These are phyloP conservation scores for Endotrypanum monterogeii DNA, from an alignment of 208 protist species.

Conservation along the genomic window DNA sequence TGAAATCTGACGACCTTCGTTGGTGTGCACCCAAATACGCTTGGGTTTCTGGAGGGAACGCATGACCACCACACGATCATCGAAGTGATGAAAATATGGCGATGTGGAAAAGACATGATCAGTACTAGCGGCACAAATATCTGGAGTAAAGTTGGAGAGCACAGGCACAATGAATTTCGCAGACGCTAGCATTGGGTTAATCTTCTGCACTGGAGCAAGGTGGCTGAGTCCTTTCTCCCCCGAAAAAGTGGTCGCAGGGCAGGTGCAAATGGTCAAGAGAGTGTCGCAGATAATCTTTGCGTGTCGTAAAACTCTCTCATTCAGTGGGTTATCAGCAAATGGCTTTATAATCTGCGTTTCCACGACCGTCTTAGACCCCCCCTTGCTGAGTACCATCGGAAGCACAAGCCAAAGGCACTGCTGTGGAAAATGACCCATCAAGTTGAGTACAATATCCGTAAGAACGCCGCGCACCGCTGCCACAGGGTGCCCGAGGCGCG, in stretches of 20 bases:
- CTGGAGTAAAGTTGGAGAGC: slow-evolving; percentile 72
- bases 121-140: slow-evolving; percentile 30
- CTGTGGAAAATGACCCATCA: slow-evolving; percentile 82
- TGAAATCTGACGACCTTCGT: slow-evolving; percentile 63
- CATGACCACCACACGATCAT: slow-evolving; percentile 83
- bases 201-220: slow-evolving; percentile 60
- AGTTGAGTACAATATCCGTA: slow-evolving; percentile 51
- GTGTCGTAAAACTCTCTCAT: slow-evolving; percentile 46
- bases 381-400: slow-evolving; percentile 73
- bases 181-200: slow-evolving; percentile 45
- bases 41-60: slow-evolving; percentile 92
- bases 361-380: slow-evolving; percentile 40
- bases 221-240: slow-evolving; percentile 43
- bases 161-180: slow-evolving; percentile 72
- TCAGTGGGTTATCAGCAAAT: slow-evolving; percentile 39
- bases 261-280: slow-evolving; percentile 82
- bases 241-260: slow-evolving; percentile 39
- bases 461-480: slow-evolving; percentile 54
- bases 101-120: slow-evolving; percentile 50
- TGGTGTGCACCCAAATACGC: slow-evolving; percentile 83
- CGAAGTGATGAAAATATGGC: slow-evolving; percentile 76
- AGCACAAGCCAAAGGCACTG: slow-evolving; percentile 90
- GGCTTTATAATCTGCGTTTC: slow-evolving; percentile 49
- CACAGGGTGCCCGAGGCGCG: slow-evolving; percentile 82
- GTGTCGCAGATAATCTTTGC: slow-evolving; percentile 64